phyloP scores from a whole-genome alignment of 2,329 filamentous ascomycete genomes.

The Pseudocercospora ulei region DNA sequence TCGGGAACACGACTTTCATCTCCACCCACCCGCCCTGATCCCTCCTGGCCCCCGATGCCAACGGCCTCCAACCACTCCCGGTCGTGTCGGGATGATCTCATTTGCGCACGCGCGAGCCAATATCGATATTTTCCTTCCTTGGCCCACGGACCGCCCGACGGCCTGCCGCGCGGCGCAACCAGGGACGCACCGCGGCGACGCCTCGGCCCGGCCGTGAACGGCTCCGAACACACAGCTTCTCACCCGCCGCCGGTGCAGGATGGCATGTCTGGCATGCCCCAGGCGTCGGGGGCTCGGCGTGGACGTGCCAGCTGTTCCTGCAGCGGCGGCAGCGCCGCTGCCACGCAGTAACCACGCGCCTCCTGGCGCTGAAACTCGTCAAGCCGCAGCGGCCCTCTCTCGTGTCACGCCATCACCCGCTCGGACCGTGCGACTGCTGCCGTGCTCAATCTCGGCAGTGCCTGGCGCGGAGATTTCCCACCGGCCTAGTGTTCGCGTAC shows the following conservation, averaged over 20 bases:
- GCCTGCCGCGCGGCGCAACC: conserved; percentile 1
- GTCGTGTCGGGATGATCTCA: conserved; percentile 6
- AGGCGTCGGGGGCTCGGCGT: conserved; percentile 5
- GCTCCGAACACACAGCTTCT: too few relatives aligned
- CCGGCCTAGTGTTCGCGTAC: too few relatives aligned
- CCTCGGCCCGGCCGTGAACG: neutral
- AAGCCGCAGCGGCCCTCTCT: conserved; percentile 1
- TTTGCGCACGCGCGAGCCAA: conserved; percentile 4
- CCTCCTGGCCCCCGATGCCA: conserved; percentile 3
- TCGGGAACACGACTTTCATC: conserved; percentile 4
- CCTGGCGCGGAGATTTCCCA: too few relatives aligned
- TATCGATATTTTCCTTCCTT: conserved; percentile 1
- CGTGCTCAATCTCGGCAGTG: too few relatives aligned
- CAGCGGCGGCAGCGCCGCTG: conserved; percentile 1
- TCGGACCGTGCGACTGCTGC: too few relatives aligned
- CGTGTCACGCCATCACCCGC: too few relatives aligned
- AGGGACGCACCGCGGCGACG: neutral
- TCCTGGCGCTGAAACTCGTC: conserved; percentile 6
- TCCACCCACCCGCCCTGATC: conserved; percentile 6
- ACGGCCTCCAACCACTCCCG: conserved; percentile 4
- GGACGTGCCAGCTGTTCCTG: conserved; percentile 1
- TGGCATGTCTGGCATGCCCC: too few relatives aligned
- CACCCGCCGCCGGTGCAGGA: too few relatives aligned
- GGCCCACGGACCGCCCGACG: neutral
- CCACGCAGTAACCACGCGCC: too few relatives aligned